Evolutionary conservation across 768 basidiomycete species (phyloP).

Genomic region (Boletus sp.): DNA sequence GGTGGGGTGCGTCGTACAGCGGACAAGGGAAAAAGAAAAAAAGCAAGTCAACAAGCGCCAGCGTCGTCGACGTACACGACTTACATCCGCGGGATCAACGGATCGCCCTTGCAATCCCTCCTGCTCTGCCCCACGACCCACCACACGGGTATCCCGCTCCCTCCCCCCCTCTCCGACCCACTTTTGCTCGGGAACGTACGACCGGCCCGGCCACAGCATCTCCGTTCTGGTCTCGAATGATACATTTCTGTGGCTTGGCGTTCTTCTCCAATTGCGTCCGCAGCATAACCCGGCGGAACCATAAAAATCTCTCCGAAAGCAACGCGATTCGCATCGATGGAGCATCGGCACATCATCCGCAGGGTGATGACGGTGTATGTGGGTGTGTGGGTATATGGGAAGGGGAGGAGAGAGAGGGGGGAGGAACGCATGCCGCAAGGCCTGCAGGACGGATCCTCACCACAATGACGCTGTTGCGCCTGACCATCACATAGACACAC

Average conservation of each 20-base stretch:
- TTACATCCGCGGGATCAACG: not conserved
- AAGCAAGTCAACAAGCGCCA: not conserved
- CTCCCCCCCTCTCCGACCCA: not conserved
- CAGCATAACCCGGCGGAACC: not conserved
- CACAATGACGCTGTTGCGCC: slow-evolving; percentile 14
- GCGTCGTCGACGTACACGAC: not conserved
- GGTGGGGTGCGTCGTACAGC: too few species aligned
- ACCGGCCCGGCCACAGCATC: not conserved
- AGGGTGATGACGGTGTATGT: slow-evolving; percentile 1
- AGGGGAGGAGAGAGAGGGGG: not conserved
- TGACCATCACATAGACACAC: not conserved
- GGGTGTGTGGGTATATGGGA: slow-evolving; percentile 1
- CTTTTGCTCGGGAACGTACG: not conserved
- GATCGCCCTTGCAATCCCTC: not conserved
- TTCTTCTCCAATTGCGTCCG: not conserved
- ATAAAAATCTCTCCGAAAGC: not conserved
- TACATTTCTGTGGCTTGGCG: slow-evolving; percentile 19
- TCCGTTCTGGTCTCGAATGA: not conserved
- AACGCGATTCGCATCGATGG: not conserved
- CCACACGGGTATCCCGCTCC: not conserved
- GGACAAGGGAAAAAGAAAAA: too few species aligned
- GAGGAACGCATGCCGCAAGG: slow-evolving; percentile 5
- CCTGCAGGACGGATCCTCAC: slow-evolving; percentile 1
- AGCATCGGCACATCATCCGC: not conserved
- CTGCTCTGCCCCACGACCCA: not conserved